phyloP scores from a whole-genome alignment of 352 stramenopile genomes.

The Globisporangium camurandrum region DNA sequence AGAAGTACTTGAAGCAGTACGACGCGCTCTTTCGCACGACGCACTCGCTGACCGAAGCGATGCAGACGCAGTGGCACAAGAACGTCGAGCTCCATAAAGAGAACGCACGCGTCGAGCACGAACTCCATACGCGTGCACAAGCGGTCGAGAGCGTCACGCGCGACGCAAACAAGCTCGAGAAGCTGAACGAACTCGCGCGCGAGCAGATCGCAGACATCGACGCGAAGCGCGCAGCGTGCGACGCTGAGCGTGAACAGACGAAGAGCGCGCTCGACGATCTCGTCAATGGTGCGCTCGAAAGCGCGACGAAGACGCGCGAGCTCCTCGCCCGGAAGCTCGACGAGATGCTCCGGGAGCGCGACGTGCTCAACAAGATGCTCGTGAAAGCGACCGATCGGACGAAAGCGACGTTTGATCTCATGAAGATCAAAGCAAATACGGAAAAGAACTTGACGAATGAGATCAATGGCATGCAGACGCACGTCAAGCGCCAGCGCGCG shows the following conservation, averaged over 20 bases:
- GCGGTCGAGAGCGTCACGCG: constrained; percentile 46
- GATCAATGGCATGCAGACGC: constrained; percentile 72
- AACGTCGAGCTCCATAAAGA: constrained; percentile 78
- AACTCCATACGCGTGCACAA: constrained; percentile 36
- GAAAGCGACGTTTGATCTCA: constrained; percentile 84
- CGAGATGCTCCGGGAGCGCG: constrained; percentile 70
- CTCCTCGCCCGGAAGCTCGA: constrained; percentile 67
- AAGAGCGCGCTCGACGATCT: constrained; percentile 61
- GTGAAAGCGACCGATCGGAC: constrained; percentile 73
- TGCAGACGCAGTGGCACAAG: constrained; percentile 76
- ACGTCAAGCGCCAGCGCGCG: constrained; percentile 71
- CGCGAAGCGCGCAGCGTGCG: constrained; percentile 41
- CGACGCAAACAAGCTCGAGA: constrained; percentile 66
- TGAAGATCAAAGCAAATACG: constrained; percentile 89
- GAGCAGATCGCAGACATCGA: constrained; percentile 72
- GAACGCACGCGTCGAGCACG: constrained; percentile 56
- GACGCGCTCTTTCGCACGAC: constrained; percentile 76
- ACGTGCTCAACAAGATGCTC: constrained; percentile 85
- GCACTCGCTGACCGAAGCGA: constrained; percentile 67
- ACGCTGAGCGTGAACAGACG: constrained; percentile 55
- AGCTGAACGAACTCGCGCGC: constrained; percentile 61
- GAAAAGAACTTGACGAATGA: constrained; percentile 89
- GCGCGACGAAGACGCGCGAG: constrained; percentile 66
- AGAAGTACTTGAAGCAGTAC: constrained; percentile 85
- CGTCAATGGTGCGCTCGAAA: constrained; percentile 52